Conservation (phyloP, 495 filamentous ascomycete genomes). For the Neurospora africana region DNA sequence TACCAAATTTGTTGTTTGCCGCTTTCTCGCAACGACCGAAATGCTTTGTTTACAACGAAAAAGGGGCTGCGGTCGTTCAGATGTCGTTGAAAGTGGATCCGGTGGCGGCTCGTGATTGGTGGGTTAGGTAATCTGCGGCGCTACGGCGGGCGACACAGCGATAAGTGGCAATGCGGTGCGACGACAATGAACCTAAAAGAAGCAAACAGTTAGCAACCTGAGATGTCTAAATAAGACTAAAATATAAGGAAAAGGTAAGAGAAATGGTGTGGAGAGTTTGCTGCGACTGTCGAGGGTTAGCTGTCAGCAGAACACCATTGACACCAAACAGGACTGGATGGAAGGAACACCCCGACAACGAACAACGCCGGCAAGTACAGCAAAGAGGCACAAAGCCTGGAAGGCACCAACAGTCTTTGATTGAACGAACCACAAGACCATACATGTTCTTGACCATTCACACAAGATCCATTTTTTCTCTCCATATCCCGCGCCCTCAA, state of each 20-base stretch:
- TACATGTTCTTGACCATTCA: not conserved
- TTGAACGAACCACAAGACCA: not conserved
- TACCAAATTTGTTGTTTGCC: not conserved
- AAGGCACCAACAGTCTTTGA: not conserved
- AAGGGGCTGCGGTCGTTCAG: not conserved
- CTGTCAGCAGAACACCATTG: not conserved
- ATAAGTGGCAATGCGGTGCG: not conserved
- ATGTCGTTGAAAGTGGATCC: not conserved
- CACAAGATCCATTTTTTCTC: not conserved
- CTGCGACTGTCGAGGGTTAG: not conserved
- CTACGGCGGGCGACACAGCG: not conserved
- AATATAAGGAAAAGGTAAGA: no score
- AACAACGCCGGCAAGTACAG: not conserved
- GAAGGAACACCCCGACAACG: not conserved
- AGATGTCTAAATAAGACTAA: not conserved
- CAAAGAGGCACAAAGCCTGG: not conserved
- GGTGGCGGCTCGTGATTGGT: not conserved
- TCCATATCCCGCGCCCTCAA: not conserved
- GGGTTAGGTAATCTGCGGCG: not conserved
- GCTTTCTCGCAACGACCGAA: not conserved
- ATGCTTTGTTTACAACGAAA: not conserved
- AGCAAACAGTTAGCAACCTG: not conserved
- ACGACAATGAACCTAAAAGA: not conserved
- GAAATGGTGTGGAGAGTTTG: not conserved
- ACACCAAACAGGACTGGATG: not conserved